Evolutionary conservation across 306 rosid species (phyloP), one percentile per base, ranked within the genome.

Genomic region (Elaeagnus macrophylla): DNA sequence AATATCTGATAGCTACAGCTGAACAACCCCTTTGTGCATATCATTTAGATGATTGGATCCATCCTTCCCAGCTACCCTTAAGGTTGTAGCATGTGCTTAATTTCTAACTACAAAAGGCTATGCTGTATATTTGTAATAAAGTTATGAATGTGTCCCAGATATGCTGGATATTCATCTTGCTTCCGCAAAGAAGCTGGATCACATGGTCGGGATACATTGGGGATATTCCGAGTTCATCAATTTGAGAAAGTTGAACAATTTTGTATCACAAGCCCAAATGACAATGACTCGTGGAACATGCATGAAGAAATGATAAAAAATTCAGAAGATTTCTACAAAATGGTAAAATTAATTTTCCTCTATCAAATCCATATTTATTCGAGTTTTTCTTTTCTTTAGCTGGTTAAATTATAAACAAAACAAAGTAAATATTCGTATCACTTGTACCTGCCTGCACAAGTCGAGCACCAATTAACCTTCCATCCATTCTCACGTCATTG

Each of bases 141-240:
- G 32, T 25, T 25, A 25, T 2, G 32, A 25, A 25, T 44, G 48
- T 71, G 66, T 35, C 41, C 48, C 67, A 91, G 99, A 65, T 87
- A 87, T 67, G 96, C 95, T 65, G 99, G 99, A 51, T 87, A 84
- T 62, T 93, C 99, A 13, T 71, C 99, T n/a, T 93, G 99, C 75
- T 93, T 93, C 62, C 95, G 95, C 2, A 87, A 87, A 75, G 99
- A 93, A 83, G 99, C 95, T 54, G 99, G 99, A 53, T 76, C 96
- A 46, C 99, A 93, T 39, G 99, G 99, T 45, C 88, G 99, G 6
- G 99, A 93, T 75, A 93, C 99, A 38, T 61, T 93, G 51, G 95
- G 96, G 69, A 84, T 93, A 57, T 93, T 93, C 61, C 80, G 99
- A 53, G 96, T 87, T 46, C 99, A 93, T 74, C 96, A 93, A 58